Base-by-base conservation (phyloP, 106 monocot genomes). In the Dioscorea alata region DNA sequence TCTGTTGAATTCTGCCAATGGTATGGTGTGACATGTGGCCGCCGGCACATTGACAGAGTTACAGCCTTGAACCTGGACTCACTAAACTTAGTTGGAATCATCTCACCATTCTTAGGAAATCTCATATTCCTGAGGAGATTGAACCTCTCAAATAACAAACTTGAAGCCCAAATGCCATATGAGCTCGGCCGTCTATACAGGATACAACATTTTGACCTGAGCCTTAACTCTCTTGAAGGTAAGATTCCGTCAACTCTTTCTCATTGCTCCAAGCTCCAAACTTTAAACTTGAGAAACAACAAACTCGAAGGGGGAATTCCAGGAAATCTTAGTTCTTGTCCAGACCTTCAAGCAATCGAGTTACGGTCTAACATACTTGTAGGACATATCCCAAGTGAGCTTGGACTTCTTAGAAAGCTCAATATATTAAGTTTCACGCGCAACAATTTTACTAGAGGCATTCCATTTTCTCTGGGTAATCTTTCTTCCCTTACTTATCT, bases 141-240 rank as follows among this genome's bases (percentile, higher is more conserved):
- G 49, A 17, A 53, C 56, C 80, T 84, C 10, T 32, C 73, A 6
- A 10, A 65, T 34, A 84, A 84, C 50, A 16, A 34, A 0, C 58
- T 84, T 13, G 50, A 57, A 21, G 84, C 75, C 12, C 21, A 13
- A 17, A 64, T 84, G 49, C 75, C 75, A 0, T 13, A 35, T 13
- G 68, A 84, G 50, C 25, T 84, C 2, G 79, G 75, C 31, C 15
- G 17, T 32, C 59, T 78, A 19, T 62, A 17, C n/a, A 48, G 59
- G 0, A 68, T 84, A 0, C 64, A 12, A 5, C 1, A 24, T 21
- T 51, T 85, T 4, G 59, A 69, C 69, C 73, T 84, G 2, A 68
- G 74, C 25, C 3, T 0, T 6, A 88, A 88, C 73, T 63, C 60
- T 33, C 57, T 88, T 13, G 20, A 54, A 4, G 80, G 88, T 1